Evolutionary conservation across 2,329 filamentous ascomycete genomes (phyloP).

Genomic region (Diaporthe nobilis): DNA sequence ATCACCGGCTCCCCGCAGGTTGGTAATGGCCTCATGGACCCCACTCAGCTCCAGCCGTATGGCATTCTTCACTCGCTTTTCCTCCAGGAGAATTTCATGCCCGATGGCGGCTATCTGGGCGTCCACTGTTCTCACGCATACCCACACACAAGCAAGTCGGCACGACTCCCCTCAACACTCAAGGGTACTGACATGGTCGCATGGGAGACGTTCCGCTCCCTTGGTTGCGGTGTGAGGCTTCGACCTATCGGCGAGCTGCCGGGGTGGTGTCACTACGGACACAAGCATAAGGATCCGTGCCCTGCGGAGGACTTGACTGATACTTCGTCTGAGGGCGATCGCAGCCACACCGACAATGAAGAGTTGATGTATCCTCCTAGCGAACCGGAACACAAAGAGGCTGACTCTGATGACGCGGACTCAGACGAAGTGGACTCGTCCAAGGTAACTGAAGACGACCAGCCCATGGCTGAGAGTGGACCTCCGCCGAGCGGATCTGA

Average conservation of each 20-base stretch:
- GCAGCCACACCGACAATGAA: no score
- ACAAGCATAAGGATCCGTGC: no score
- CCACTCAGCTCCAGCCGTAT: neutral
- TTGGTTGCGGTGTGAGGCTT: slow-evolving; percentile 18
- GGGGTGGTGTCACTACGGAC: no score
- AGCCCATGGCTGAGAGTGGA: neutral
- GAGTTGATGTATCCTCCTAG: no score
- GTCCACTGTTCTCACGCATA: slow-evolving; percentile 63
- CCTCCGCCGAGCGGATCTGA: no score
- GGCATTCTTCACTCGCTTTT: neutral
- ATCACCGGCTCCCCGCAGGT: fast-evolving
- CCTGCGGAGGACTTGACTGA: no score
- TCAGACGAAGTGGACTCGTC: no score
- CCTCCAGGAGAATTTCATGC: slow-evolving; percentile 16
- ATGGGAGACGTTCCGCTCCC: slow-evolving; percentile 46
- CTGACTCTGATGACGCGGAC: no score
- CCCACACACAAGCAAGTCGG: slow-evolving; percentile 54
- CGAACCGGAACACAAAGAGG: no score
- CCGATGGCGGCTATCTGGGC: slow-evolving; percentile 57
- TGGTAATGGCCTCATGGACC: neutral
- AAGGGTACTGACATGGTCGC: slow-evolving; percentile 63
- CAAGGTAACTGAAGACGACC: no score
- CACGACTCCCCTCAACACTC: slow-evolving; percentile 53
- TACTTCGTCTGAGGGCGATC: no score
- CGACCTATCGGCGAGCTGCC: neutral